Conservation (phyloP, 257 asterid genomes). For the Orobanche coerulescens region DNA sequence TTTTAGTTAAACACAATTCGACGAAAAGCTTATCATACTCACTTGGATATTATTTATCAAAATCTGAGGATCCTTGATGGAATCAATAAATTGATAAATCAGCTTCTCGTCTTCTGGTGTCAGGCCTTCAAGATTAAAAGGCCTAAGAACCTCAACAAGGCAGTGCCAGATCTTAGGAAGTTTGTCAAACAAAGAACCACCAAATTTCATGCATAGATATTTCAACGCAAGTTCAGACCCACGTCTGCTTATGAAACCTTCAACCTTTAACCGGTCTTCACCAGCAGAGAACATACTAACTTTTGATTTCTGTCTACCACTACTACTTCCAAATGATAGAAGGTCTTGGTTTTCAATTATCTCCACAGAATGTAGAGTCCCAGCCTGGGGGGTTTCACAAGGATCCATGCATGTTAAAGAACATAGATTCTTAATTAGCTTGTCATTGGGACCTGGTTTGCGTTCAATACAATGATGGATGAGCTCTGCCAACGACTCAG, state of each 20-base stretch:
- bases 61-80: constrained; percentile 69
- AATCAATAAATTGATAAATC: constrained; percentile 51
- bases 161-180: constrained; percentile 96
- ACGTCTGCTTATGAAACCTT: constrained; percentile 88
- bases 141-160: constrained; percentile 88
- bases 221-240: constrained; percentile 93
- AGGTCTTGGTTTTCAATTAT: constrained; percentile 87
- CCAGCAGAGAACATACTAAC: constrained; percentile 59
- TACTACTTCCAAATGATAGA: constrained; percentile 58
- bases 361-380: constrained; percentile 68
- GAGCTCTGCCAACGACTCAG: constrained; percentile 94
- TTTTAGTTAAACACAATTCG: not conserved
- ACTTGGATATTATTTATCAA: constrained; percentile 95
- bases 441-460: constrained; percentile 96
- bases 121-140: constrained; percentile 53
- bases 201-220: constrained; percentile 76
- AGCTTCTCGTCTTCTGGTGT: constrained; percentile 59
- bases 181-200: constrained; percentile 71
- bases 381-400: constrained; percentile 96
- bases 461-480: constrained; percentile 75
- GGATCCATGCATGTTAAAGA: constrained; percentile 87
- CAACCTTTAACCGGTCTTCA: constrained; percentile 82
- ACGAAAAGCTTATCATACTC: constrained; percentile 20
- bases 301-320: constrained; percentile 54
- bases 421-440: constrained; percentile 80